A percentile compares a stretch with the other conserved stretches of the same genome.
Evolutionary conservation across 1,139 yeast genomes (phyloP).

Genomic region (Candida smagusa): DNA sequence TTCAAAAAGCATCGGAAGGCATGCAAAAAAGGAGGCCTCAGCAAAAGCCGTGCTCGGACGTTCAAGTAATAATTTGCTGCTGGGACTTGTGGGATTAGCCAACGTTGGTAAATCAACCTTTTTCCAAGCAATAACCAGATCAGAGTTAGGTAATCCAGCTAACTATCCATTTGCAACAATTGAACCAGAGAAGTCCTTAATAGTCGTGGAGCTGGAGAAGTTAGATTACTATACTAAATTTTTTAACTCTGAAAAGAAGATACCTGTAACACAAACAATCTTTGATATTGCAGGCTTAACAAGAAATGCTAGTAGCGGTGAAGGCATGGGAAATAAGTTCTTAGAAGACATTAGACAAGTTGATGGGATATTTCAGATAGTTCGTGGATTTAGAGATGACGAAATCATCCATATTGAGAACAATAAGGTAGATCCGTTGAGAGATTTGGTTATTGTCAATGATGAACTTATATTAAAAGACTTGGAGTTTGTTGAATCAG

Average conservation of each 20-base stretch:
- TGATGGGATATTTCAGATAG: conserved; percentile 72
- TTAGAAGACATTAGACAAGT: conserved; percentile 68
- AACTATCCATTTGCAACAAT: conserved; percentile 81
- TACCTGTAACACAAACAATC: conserved; percentile 57
- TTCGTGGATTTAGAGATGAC: conserved; percentile 64
- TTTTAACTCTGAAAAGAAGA: conserved; percentile 48
- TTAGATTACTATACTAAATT: conserved; percentile 43
- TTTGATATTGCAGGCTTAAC: conserved; percentile 77
- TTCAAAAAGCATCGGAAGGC: conserved; percentile 2
- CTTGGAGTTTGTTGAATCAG: conserved; percentile 60
- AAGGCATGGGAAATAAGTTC: conserved; percentile 74
- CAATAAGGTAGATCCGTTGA: conserved; percentile 56
- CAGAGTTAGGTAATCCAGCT: conserved; percentile 70
- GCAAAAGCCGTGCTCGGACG: conserved; percentile 40
- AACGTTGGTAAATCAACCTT: conserved; percentile 73
- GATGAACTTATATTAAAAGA: conserved; percentile 75
- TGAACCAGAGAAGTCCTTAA: conserved; percentile 66
- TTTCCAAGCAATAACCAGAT: conserved; percentile 68
- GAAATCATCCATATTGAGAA: conserved; percentile 71
- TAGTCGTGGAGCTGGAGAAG: conserved; percentile 51
- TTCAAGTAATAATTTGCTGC: conserved; percentile 52
- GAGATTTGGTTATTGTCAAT: conserved; percentile 66
- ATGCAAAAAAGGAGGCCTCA: conserved; percentile 4
- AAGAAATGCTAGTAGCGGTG: conserved; percentile 71
- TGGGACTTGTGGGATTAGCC: conserved; percentile 69